Conservation (phyloP, 2,329 filamentous ascomycete genomes). For the Botrytis tulipae region DNA sequence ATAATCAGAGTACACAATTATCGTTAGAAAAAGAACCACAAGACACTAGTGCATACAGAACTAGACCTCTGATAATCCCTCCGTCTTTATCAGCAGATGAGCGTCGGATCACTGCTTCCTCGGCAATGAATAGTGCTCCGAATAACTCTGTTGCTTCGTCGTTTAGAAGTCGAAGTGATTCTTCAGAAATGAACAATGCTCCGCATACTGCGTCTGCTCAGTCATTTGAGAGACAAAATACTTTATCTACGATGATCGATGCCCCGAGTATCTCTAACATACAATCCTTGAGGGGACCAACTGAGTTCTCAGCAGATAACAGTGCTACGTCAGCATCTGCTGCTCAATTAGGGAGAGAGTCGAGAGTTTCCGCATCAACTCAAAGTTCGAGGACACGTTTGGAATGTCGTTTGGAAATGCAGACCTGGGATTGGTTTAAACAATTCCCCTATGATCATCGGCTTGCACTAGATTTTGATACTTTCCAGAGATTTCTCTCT, state of each 20-base stretch:
- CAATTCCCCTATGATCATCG: neutral
- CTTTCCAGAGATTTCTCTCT: neutral
- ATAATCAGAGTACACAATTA: rapidly evolving
- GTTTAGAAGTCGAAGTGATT: rapidly evolving
- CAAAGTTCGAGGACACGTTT: no score
- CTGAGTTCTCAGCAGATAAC: rapidly evolving
- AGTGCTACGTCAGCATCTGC: no score
- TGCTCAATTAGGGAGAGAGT: no score
- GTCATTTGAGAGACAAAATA: no score
- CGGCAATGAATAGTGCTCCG: rapidly evolving
- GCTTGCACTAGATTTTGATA: neutral
- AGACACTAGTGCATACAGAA: rapidly evolving
- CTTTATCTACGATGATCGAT: rapidly evolving
- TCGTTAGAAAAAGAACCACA: rapidly evolving
- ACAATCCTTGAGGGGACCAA: no score
- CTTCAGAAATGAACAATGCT: no score
- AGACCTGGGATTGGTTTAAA: neutral
- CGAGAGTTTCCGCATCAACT: no score
- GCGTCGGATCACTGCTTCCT: no score
- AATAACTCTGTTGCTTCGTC: rapidly evolving
- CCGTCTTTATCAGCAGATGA: no score
- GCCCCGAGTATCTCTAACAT: no score
- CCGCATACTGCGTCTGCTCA: no score
- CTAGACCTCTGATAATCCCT: rapidly evolving
- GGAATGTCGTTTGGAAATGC: neutral